Base-by-base conservation (phyloP, 257 asterid genomes). In the Penstemon eatonii region DNA sequence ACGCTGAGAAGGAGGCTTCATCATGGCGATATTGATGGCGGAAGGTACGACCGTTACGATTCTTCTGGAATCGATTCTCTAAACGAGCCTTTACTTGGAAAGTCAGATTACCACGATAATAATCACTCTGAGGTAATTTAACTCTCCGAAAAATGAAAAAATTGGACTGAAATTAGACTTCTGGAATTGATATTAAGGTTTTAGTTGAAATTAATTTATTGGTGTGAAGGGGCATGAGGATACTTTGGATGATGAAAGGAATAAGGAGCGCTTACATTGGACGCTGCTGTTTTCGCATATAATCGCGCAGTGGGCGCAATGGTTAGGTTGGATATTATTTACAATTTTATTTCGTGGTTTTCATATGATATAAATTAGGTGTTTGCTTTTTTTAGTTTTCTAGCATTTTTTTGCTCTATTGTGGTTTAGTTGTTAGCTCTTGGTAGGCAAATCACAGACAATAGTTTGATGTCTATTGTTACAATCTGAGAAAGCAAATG, bases 301-400 rank as follows among this genome's bases (percentile, higher is more conserved):
- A 73, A 86, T 93, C 65, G 88, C 95, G 7, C 93, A 93, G 82
- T 93, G 99, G 99, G 96, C 96, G 42, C 99, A 93, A 25, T 93
- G 96, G 96, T 74, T 93, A 78, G 96, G 99, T 92, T 41, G 19
- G 95, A 56, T 74, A 18, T 72, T 40, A 12, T 72, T 9, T 6
- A 5, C 6, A 5, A 49, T 3, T 25, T 25, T 25, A 2, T 55
- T 18, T 9, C 19, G 45, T 2, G 15, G 8, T 53, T 4, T 49
- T 19, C 18, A 49, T 3, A 11, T 49, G 54, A 49, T 9, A 49
- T 13, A 12, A 49, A 49, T 12, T 12, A 49, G 54, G 19, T 10
- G 54, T 10, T 49, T 9, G 54, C 10, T 18, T 49, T 49, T 10
- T 9, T 49, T 2, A 5, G 54, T 49, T 9, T 25, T 25, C 33